These are phyloP conservation scores for Leptographium lundbergii DNA, from an alignment of 2,329 filamentous ascomycete species.

Conservation along the genomic window DNA sequence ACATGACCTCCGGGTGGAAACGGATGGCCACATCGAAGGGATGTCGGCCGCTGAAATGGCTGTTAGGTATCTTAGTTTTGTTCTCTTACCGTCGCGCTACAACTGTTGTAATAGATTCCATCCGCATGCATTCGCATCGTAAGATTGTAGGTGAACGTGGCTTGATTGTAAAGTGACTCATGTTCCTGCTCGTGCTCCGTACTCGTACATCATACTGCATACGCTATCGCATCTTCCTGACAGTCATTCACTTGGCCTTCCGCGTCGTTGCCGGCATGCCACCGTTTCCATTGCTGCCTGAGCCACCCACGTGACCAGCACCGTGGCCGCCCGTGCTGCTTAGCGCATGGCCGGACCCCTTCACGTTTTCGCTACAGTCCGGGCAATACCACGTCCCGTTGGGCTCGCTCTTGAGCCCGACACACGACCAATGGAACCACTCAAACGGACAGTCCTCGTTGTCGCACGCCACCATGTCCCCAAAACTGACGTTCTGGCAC, in stretches of 20 bases:
- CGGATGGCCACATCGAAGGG: not conserved
- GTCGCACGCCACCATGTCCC: constrained; percentile 83
- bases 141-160: no score
- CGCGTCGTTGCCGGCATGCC: constrained; percentile 1
- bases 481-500: constrained; percentile 73
- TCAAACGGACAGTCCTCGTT: constrained; percentile 70
- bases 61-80: not conserved
- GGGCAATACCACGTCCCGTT: constrained; percentile 58
- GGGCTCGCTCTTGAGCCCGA: constrained; percentile 55
- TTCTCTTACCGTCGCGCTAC: not conserved
- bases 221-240: not conserved
- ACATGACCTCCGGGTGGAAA: not conserved
- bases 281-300: not conserved
- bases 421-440: constrained; percentile 79
- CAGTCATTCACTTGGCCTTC: constrained; percentile 8
- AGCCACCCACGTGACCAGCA: not conserved
- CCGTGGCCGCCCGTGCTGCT: constrained; percentile 6
- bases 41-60: not conserved
- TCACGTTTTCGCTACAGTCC: constrained; percentile 41
- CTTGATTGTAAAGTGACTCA: no score
- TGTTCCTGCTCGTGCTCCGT: no score
- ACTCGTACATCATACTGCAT: no score
- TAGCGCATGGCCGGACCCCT: constrained; percentile 18
- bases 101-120: constrained; percentile 1
- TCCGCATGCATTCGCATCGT: not conserved